These are phyloP conservation scores for Withania somnifera DNA, from an alignment of 305 asterid species.

Conservation along the genomic window DNA sequence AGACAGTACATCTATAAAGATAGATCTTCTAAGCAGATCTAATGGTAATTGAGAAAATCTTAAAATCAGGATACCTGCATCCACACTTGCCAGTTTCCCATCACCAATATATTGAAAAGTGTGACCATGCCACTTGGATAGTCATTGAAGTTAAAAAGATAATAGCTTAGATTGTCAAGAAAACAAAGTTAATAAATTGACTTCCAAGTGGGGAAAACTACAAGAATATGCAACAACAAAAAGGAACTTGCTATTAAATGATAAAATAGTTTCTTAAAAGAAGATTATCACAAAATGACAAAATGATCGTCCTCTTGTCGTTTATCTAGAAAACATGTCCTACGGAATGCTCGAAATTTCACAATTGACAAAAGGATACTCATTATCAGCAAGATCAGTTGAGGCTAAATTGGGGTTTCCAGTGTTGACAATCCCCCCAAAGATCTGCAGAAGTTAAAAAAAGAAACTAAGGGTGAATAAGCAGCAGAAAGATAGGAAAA, in stretches of 20 bases:
- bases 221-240: neutral
- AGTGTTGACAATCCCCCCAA: constrained; percentile 81
- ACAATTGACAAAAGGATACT: constrained; percentile 62
- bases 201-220: neutral
- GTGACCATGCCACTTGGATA: constrained; percentile 97
- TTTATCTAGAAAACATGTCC: neutral
- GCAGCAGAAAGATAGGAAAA: neutral
- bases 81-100: constrained; percentile 99
- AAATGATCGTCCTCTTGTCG: neutral
- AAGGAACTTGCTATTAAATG: neutral
- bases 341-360: constrained; percentile 1
- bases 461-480: neutral
- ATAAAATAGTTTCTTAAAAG: neutral
- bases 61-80: constrained; percentile 59
- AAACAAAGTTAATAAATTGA: neutral
- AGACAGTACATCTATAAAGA: neutral
- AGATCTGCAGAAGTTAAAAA: constrained; percentile 40
- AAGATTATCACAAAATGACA: neutral
- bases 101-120: constrained; percentile 85
- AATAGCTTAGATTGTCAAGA: constrained; percentile 73
- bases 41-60: neutral
- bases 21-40: neutral
- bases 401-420: constrained; percentile 69
- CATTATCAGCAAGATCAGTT: constrained; percentile 67
- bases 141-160: constrained; percentile 96